Evolutionary conservation across 2,329 filamentous ascomycete species (phyloP).

Genomic region (Amesomyces nigricolor): DNA sequence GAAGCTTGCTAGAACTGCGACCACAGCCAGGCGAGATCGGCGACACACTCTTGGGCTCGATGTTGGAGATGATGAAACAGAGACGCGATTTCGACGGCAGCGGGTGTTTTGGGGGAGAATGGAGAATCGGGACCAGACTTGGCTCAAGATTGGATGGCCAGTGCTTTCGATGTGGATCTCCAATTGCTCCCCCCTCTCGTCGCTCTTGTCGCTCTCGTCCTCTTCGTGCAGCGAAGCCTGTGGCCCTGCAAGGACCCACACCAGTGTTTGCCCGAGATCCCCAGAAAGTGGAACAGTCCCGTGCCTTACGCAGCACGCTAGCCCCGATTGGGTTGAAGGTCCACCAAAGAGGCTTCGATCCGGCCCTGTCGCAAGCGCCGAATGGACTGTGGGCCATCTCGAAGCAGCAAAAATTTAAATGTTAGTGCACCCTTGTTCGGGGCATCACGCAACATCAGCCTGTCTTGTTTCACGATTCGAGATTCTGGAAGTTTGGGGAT

Average conservation of each 20-base stretch:
- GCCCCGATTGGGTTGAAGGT: not conserved
- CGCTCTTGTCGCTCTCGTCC: no score
- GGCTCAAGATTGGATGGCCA: conserved; percentile 24
- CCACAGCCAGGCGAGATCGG: not conserved
- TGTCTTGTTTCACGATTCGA: not conserved
- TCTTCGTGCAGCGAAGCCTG: not conserved
- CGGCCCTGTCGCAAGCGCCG: conserved; percentile 5
- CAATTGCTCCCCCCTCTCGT: conserved; percentile 17
- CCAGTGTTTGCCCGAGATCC: not conserved
- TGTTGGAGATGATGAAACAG: conserved; percentile 4
- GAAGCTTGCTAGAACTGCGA: not conserved
- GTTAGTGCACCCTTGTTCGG: conserved; percentile 13
- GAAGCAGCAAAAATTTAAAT: conserved; percentile 17
- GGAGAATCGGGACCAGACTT: conserved; percentile 1
- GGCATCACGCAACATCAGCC: not conserved
- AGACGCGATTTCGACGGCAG: conserved; percentile 9
- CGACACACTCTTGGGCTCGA: not conserved
- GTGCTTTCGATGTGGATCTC: conserved; percentile 22
- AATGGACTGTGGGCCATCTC: conserved; percentile 5
- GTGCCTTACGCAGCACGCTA: conserved; percentile 1
- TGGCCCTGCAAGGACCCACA: not conserved
- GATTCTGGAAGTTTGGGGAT: no score
- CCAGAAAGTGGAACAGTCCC: not conserved
- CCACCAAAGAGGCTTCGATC: not conserved
- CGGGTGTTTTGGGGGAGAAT: conserved; percentile 16